Evolutionary conservation across 192 early-diverging fungal species (phyloP).

Genomic region (Spizellomyces sp.): DNA sequence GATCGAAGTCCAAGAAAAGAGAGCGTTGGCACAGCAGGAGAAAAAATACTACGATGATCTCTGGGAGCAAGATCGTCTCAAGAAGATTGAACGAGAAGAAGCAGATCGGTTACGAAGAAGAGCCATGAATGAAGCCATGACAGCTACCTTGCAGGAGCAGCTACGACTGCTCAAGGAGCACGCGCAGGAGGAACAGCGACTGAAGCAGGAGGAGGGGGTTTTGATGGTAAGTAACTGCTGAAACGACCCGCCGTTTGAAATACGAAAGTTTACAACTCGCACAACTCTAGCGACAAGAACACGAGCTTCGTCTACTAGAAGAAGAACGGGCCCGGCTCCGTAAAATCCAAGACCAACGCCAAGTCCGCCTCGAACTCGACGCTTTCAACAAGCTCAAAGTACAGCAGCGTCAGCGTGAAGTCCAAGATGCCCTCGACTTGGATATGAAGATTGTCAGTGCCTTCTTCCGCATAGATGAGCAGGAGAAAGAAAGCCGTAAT

Average conservation of each 20-base stretch:
- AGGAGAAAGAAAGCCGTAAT: conserved; percentile 33
- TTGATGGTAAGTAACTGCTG: conserved; percentile 42
- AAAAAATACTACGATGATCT: conserved; percentile 52
- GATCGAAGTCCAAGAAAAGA: conserved; percentile 38
- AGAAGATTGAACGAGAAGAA: conserved; percentile 54
- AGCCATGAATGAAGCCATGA: conserved; percentile 41
- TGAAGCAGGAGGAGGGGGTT: conserved; percentile 53
- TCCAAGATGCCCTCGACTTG: conserved; percentile 42
- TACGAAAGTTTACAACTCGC: not conserved
- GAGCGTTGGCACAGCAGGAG: conserved; percentile 35
- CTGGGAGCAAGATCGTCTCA: conserved; percentile 55
- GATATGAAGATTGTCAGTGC: conserved; percentile 51
- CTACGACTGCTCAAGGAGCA: conserved; percentile 41
- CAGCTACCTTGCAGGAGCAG: conserved; percentile 46
- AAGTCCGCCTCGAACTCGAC: conserved; percentile 49
- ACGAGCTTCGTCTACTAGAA: conserved; percentile 41
- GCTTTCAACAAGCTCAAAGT: conserved; percentile 51
- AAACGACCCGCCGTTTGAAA: not conserved
- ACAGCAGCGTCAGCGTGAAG: conserved; percentile 36
- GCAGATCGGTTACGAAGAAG: conserved; percentile 30
- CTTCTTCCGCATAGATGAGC: conserved; percentile 44
- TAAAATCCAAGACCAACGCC: conserved; percentile 45
- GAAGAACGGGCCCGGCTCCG: conserved; percentile 41
- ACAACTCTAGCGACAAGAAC: conserved; percentile 48
- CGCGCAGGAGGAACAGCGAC: conserved; percentile 44